Evolutionary conservation across 1,284 basidiomycete genomes (phyloP).

Genomic region (Apiotrichum gamsii): DNA sequence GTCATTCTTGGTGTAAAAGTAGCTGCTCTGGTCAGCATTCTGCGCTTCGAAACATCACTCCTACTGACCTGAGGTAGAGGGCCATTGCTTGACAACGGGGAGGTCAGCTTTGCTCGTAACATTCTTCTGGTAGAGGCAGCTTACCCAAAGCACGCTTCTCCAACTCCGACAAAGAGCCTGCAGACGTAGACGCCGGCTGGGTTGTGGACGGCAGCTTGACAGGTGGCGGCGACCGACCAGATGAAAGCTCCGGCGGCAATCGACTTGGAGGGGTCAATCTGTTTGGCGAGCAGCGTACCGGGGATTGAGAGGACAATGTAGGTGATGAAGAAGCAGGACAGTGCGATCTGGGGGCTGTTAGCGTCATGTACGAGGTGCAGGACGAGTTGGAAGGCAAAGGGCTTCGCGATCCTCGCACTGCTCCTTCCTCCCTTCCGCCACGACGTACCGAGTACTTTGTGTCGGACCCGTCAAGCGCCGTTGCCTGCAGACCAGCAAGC

Average conservation of each 20-base stretch:
- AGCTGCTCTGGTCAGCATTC: too few relatives aligned
- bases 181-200: slow-evolving; percentile 44
- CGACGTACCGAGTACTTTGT: slow-evolving; percentile 47
- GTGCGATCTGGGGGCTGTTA: too few relatives aligned
- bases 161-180: slow-evolving; percentile 47
- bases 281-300: slow-evolving; percentile 40
- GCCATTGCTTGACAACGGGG: slow-evolving; percentile 42
- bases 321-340: slow-evolving; percentile 46
- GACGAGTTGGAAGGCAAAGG: too few relatives aligned
- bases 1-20: slow-evolving; percentile 48
- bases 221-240: slow-evolving; percentile 48
- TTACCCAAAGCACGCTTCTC: slow-evolving; percentile 38
- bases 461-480: slow-evolving; percentile 36
- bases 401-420: too few relatives aligned
- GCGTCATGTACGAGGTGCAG: too few relatives aligned
- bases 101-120: too few relatives aligned
- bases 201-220: slow-evolving; percentile 42
- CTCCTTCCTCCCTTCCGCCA: too few relatives aligned
- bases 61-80: slow-evolving; percentile 27
- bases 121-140: too few relatives aligned
- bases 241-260: slow-evolving; percentile 46
- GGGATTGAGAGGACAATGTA: slow-evolving; percentile 45
- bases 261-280: slow-evolving; percentile 40
- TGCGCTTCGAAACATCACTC: too few relatives aligned
- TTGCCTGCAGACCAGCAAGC: slow-evolving; percentile 40